Base-by-base conservation (phyloP, 805 yeast genomes). In the Candida insectorum region DNA sequence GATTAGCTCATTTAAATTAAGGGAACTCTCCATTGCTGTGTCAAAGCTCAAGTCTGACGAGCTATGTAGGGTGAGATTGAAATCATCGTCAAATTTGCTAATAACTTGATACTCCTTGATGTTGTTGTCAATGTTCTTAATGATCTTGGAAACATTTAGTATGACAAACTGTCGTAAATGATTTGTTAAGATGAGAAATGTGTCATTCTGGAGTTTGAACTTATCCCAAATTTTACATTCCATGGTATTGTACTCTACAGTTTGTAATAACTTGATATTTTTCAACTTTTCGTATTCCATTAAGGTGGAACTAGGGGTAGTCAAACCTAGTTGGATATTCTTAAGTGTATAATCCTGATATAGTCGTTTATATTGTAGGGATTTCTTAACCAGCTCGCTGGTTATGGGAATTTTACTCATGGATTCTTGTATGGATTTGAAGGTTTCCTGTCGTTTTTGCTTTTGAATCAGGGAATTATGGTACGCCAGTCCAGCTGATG, bases 391-490 rank as follows among this genome's bases (percentile, higher is more conserved):
- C 16, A 43, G 24, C 18, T 30, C 16, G n/a, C 24, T 24, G 17
- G 28, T 15, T 5, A n/a, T 8, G 27, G 24, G 10, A 20, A 23
- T 30, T 26, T 36, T 30, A 12, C 5, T 12, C 11, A 12, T 16
- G 8, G 8, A 8, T 20, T 20, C 23, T 16, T 35, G 25, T 4
- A 21, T 13, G 20, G 28, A 28, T 18, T 29, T 30, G 23, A 39
- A 28, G 30, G 37, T 29, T 29, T 30, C 29, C 17, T 36, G 44
- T 18, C 68, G 43, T 27, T 47, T 40, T 25, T 49, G 40, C 10
- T 47, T 43, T 30, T 50, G 55, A 9, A 60, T 47, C 1, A 48
- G 16, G 26, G 51, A 61, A 39, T 61, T 62, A 33, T 58, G 59
- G 38, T 62, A 58, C 4, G 40, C 45, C 12, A 9, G 7, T 8